phyloP scores from a whole-genome alignment of 2,329 filamentous ascomycete genomes.

The Stemphylium beticola region DNA sequence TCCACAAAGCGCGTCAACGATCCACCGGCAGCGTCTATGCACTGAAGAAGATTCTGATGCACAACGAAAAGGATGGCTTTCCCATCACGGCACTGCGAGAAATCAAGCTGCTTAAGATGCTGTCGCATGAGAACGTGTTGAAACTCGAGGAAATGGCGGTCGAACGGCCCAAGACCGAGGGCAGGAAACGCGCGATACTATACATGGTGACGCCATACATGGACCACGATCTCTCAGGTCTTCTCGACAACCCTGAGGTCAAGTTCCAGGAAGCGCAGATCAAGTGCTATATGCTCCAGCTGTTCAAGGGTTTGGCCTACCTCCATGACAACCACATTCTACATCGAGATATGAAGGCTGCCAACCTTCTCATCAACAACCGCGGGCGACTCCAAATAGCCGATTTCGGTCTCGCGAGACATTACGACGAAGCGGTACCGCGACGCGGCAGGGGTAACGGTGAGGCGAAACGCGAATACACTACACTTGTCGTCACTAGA shows the following conservation, averaged over 20 bases:
- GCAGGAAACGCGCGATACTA: conserved; percentile 74
- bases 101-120: conserved; percentile 94
- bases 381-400: conserved; percentile 92
- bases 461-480: conserved; percentile 88
- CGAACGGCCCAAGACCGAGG: conserved; percentile 68
- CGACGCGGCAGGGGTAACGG: conserved; percentile 79
- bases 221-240: conserved; percentile 97
- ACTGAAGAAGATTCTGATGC: conserved; percentile 98
- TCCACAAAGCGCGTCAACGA: conserved; percentile 84
- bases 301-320: conserved; percentile 88
- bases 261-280: conserved; percentile 88
- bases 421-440: conserved; percentile 86
- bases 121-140: conserved; percentile 90
- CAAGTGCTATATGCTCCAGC: conserved; percentile 96
- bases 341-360: conserved; percentile 98
- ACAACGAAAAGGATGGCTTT: conserved; percentile 99
- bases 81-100: conserved; percentile 98
- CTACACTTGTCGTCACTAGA: conserved; percentile 91
- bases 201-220: conserved; percentile 99
- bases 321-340: conserved; percentile 85
- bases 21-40: conserved; percentile 79
- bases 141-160: conserved; percentile 95
- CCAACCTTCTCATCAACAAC: conserved; percentile 96
- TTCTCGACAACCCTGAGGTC: conserved; percentile 93
- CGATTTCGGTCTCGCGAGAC: conserved; percentile 92